These are phyloP conservation scores for Aureobasidium lini DNA, from an alignment of 2,329 filamentous ascomycete genomes.

Conservation along the genomic window DNA sequence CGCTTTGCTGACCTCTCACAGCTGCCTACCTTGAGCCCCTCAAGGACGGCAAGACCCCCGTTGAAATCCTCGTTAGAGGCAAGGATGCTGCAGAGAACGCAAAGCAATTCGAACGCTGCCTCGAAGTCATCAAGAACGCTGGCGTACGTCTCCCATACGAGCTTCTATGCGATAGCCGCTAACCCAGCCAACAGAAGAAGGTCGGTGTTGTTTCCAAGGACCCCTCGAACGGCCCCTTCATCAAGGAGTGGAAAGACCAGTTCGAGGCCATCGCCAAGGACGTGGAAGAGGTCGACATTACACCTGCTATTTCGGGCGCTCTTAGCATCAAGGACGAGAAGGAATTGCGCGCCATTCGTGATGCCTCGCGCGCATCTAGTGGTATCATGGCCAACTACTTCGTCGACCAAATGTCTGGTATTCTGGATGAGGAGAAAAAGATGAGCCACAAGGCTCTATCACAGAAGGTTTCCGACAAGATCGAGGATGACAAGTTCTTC, in stretches of 20 bases:
- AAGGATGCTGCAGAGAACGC: conserved; percentile 89
- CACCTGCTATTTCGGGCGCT: conserved; percentile 71
- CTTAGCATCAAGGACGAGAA: conserved; percentile 92
- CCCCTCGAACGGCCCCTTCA: conserved; percentile 75
- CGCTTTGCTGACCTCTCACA: conserved; percentile 37
- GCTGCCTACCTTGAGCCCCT: conserved; percentile 89
- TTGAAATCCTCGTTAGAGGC: conserved; percentile 84
- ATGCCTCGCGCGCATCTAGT: conserved; percentile 87
- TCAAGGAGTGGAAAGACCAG: conserved; percentile 89
- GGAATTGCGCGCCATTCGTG: conserved; percentile 89
- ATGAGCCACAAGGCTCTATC: conserved; percentile 81
- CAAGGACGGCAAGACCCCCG: conserved; percentile 83
- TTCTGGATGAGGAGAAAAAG: conserved; percentile 94
- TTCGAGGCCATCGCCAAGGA: conserved; percentile 75
- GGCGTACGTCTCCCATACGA: conserved; percentile 54
- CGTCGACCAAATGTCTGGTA: conserved; percentile 94
- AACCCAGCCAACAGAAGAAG: conserved; percentile 58
- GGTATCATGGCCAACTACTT: conserved; percentile 95
- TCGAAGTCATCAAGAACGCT: conserved; percentile 77
- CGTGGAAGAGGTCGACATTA: conserved; percentile 80
- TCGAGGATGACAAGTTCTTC: conserved; percentile 93
- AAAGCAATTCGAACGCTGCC: conserved; percentile 77
- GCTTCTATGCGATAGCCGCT: not conserved
- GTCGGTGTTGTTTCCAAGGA: conserved; percentile 83
- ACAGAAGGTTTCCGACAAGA: conserved; percentile 82